A percentile compares a stretch with the other conserved stretches of the same genome.
Conservation (phyloP, 352 stramenopile genomes). For the Pythium sukuiense region DNA sequence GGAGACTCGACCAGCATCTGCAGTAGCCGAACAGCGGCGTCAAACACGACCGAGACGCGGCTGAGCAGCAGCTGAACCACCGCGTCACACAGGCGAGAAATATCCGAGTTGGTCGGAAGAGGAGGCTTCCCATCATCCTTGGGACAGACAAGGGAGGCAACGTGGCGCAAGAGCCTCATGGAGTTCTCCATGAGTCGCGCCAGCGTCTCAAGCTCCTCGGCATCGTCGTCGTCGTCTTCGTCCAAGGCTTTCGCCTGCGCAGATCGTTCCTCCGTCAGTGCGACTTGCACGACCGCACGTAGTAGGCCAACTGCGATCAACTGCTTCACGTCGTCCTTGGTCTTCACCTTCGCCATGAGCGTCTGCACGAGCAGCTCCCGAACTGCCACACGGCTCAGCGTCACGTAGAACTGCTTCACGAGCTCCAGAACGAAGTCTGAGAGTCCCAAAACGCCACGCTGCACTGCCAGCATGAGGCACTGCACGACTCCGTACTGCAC, state of each 20-base stretch:
- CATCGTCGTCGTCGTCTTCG: constrained; percentile 7
- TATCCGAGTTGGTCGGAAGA: background rate
- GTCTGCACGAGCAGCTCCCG: constrained; percentile 36
- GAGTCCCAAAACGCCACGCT: constrained; percentile 18
- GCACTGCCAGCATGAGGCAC: background rate
- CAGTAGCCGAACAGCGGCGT: constrained; percentile 55
- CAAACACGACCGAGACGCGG: constrained; percentile 47
- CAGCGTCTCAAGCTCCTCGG: constrained; percentile 6
- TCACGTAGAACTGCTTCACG: constrained; percentile 79
- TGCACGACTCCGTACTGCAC: constrained; percentile 24
- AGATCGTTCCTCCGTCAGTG: constrained; percentile 28
- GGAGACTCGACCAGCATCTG: constrained; percentile 56
- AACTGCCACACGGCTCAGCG: constrained; percentile 28
- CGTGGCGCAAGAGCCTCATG: constrained; percentile 21
- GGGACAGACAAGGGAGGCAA: constrained; percentile 29
- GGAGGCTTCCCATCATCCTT: constrained; percentile 1
- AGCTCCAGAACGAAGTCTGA: constrained; percentile 35
- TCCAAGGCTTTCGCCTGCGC: background rate
- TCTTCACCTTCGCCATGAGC: constrained; percentile 32
- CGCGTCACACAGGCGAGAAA: constrained; percentile 35
- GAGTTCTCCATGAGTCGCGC: constrained; percentile 5
- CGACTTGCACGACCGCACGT: constrained; percentile 47
- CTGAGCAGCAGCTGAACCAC: constrained; percentile 63
- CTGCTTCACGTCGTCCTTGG: constrained; percentile 54
- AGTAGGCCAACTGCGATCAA: constrained; percentile 40